Base-by-base conservation (phyloP, 352 stramenopile genomes). In the Peronospora destructor region DNA sequence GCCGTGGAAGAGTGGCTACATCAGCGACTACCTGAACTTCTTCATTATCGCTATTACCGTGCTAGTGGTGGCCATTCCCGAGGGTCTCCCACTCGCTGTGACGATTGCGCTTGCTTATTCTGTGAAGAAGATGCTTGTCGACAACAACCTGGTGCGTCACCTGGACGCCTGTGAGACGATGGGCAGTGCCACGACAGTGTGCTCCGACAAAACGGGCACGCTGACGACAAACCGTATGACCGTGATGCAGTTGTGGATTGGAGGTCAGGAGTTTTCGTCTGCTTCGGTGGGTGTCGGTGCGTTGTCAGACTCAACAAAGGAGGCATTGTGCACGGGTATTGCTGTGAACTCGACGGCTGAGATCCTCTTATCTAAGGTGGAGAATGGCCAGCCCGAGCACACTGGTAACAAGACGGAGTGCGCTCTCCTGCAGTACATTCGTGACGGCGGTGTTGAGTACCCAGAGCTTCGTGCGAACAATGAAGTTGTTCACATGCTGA, bases 201-300 rank as follows among this genome's bases (percentile, higher is more conserved):
- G 91, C 64, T 96, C 84, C 25, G 92, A 91, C 64, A 94, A 90
- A 71, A 95, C 82, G 5, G 96, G 96, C 12, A 99, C 95, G 36
- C 71, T 99, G 6, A 99, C 96, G 2, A 98, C 90, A 46, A 98
- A 98, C 59, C 74, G 87, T 14, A 98, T 98, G 95, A 97, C 95
- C 21, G 85, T 98, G 21, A 84, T 95, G 59, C 56, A 87, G 44
- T 59, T 71, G 39, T 91, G 77, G 71, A 59, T 89, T 33, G 84
- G 66, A 23, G 67, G 66, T 21, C 12, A 66, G 17, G 73, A 84
- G 43, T 84, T 76, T 39, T 64, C 56, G 16, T 65, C 65, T 16
- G 64, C 70, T 21, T 39, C 36, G 10, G 50, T 59, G 6, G 65
- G 57, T 14, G 14, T 66, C 4, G 49, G 45, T 6, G 43, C 55